A percentile compares a stretch with the other conserved stretches of the same genome.
Evolutionary conservation across 139 green algal genomes (phyloP).

Genomic region (Chlorella sp.): DNA sequence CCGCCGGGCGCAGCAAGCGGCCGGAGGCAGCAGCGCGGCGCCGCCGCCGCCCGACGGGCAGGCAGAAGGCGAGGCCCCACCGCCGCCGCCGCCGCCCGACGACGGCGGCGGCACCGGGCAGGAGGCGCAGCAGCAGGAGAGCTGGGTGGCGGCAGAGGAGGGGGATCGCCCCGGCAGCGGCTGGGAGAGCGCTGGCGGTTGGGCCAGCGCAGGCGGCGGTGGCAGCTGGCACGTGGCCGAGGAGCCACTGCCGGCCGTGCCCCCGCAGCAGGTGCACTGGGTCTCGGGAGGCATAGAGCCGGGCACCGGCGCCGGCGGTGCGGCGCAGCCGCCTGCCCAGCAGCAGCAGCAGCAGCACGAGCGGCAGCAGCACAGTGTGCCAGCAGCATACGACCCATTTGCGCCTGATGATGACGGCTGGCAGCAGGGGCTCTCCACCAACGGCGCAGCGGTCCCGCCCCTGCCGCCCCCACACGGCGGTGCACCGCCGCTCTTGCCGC

Average conservation of each 20-base stretch:
- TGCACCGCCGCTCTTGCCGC: not conserved
- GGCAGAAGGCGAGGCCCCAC: not conserved
- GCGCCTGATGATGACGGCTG: not conserved
- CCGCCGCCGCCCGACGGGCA: too few relatives aligned
- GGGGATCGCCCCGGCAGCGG: not conserved
- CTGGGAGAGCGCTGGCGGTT: not conserved
- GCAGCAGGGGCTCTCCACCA: not conserved
- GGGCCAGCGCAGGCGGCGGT: not conserved
- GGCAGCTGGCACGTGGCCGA: not conserved
- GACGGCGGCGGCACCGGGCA: slow-evolving; percentile 2
- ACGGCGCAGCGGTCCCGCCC: not conserved
- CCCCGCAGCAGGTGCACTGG: not conserved
- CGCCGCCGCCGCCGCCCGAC: not conserved
- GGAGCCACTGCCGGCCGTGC: not conserved
- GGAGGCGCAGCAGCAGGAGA: not conserved
- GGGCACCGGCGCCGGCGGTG: not conserved
- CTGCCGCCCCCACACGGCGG: not conserved
- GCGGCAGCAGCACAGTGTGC: not conserved
- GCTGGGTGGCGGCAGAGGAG: too few relatives aligned
- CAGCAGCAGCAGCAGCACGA: slow-evolving; percentile 9
- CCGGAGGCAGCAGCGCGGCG: too few relatives aligned
- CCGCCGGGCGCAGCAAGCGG: too few relatives aligned
- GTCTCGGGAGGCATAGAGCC: not conserved
- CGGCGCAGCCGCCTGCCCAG: not conserved
- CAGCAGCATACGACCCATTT: slow-evolving; percentile 1